Percentiles rank a stretch among this genome's conserved stretches.
Evolutionary conservation across 208 protist species (phyloP).

Genomic region (Trypanosoma lewisi): DNA sequence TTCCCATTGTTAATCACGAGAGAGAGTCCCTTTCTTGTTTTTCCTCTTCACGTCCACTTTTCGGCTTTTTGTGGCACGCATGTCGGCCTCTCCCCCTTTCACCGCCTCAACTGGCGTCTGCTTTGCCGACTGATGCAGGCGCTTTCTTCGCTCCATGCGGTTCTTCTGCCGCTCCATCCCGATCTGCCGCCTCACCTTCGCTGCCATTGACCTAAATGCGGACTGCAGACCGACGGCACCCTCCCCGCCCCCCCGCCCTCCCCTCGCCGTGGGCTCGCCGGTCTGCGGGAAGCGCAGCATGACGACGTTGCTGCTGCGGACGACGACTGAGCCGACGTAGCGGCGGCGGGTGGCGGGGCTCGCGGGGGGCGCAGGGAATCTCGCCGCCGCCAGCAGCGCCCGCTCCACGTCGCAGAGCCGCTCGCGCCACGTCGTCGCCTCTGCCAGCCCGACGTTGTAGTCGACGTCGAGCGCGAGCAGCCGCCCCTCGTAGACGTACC

Average conservation of each 20-base stretch:
- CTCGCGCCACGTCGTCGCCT: constrained; percentile 54
- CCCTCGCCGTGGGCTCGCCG: neutral
- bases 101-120: neutral
- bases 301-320: constrained; percentile 76
- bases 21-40: neutral
- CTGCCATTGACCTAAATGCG: constrained; percentile 41
- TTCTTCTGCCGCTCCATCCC: constrained; percentile 50
- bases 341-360: constrained; percentile 43
- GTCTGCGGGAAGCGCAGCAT: constrained; percentile 57
- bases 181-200: constrained; percentile 46
- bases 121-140: constrained; percentile 21
- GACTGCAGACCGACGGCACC: constrained; percentile 17
- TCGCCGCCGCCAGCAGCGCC: constrained; percentile 22
- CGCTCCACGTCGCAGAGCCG: constrained; percentile 67
- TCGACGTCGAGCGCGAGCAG: constrained; percentile 59
- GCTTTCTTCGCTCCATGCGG: constrained; percentile 54
- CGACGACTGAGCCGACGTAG: constrained; percentile 62
- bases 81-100: neutral
- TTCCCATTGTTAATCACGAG: no score
- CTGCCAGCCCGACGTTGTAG: constrained; percentile 74
- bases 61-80: neutral
- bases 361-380: constrained; percentile 27
- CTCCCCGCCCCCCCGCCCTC: neutral
- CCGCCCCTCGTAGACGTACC: constrained; percentile 75
- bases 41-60: constrained; percentile 11